Evolutionary conservation across 1,284 basidiomycete genomes (phyloP), one percentile per base, ranked within the genome.

Genomic region (Cerioporus squamosus): DNA sequence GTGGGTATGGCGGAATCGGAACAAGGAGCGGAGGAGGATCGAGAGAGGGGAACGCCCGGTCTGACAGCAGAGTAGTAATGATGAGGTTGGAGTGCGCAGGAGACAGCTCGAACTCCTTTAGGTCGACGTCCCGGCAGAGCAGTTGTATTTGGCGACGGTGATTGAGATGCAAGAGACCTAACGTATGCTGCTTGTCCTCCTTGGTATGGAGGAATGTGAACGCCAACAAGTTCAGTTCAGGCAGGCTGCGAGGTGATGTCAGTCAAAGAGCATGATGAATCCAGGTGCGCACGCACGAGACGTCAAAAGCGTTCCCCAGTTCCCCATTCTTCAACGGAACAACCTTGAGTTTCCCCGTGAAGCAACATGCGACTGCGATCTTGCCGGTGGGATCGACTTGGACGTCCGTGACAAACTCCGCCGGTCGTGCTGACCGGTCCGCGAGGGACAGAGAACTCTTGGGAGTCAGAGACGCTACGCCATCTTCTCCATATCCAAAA

Each of bases 221-320:
- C 15, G 87, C 83, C 20, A 94, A 77, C 3, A 96, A 75, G 65
- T 88, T 93, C 55, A 91, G 75, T 67, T 95, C 93, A 6, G 85
- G 82, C 39, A 94, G 70, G 52, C 93, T 95, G 63, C 14, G 26
- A 39, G 29, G 17, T 43, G 5, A 9, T 17, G 20, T 23, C 23
- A 45, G 15, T 45, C 8, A 4, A 12, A 36, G 14, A 10, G 20
- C 44, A 9, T 7, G 6, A 7, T 24, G 9, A 45, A 17, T 23
- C 17, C 22, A 12, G 22, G 0, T 20, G 52, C 53, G 24, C 39
- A 78, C 88, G 66, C 67, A 92, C 91, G 82, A 79, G 57, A 81
- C 78, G 67, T 93, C 90, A 60, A 84, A 86, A 36, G 88, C 81
- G 6, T 73, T 69, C n/a, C 77, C 74, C 36, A 83, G 79, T 44